Evolutionary conservation across 169 alveolate species (phyloP), one percentile per base, ranked within the genome.

Genomic region (Sarcocystis neurona): DNA sequence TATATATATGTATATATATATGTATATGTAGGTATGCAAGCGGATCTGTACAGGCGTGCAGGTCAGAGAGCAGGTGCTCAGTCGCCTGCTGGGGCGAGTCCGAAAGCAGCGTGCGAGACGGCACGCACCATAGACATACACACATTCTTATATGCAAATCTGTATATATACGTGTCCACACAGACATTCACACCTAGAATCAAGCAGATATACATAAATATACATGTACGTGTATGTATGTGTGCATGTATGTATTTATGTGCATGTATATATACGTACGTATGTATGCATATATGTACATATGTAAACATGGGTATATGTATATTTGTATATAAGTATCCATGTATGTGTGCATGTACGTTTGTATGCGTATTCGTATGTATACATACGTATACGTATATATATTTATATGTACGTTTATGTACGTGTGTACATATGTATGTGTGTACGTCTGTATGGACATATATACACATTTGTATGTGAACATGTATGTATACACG

Each of bases 81-180:
- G 77, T 12, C 12, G 50, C 86, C 92, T 88, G 56, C 82, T 46
- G 92, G 72, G 30, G 96, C 95, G 50, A 97, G 95, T 77, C 98
- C 99, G 74, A 97, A 97, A 27, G 99, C 99, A 15, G 99, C 98
- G 53, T 99, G 95, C n/a, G n/a, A n/a, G n/a, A n/a, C n/a, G n/a
- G n/a, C n/a, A n/a, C n/a, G n/a, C n/a, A n/a, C n/a, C n/a, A n/a
- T n/a, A n/a, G n/a, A n/a, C n/a, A n/a, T n/a, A n/a, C n/a, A n/a
- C n/a, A n/a, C n/a, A n/a, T n/a, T n/a, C n/a, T n/a, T n/a, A n/a
- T n/a, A n/a, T n/a, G n/a, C n/a, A n/a, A n/a, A n/a, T n/a, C n/a
- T n/a, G n/a, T n/a, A n/a, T n/a, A n/a, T n/a, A n/a, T n/a, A n/a
- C n/a, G n/a, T n/a, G n/a, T n/a, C n/a, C n/a, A n/a, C n/a, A n/a